Conservation (phyloP, 139 green algal species). For the Coelastrella sp. region DNA sequence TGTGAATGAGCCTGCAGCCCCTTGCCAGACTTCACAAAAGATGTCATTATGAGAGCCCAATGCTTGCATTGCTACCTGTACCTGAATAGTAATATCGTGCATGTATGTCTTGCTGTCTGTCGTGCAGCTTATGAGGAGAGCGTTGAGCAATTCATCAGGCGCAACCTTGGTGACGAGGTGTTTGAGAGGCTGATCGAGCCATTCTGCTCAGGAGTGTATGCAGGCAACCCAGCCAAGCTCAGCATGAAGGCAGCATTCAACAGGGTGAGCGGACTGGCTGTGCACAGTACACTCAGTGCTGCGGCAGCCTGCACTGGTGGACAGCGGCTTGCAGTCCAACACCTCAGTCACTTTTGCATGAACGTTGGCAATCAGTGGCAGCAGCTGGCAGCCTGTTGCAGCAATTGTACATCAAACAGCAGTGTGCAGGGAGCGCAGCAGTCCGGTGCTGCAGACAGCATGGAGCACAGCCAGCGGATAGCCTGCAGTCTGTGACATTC, state of each 20-base stretch:
- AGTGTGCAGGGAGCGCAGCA: too few species aligned
- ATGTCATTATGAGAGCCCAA: background rate
- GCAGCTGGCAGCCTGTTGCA: too few species aligned
- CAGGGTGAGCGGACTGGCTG: slow-evolving; percentile 67
- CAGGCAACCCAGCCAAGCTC: slow-evolving; percentile 96
- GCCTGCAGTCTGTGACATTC: too few species aligned
- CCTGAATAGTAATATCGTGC: too few species aligned
- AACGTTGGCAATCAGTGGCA: too few species aligned
- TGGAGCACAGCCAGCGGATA: too few species aligned
- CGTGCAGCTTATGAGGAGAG: slow-evolving; percentile 88
- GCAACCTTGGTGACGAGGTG: slow-evolving; percentile 97
- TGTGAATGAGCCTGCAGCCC: too few species aligned
- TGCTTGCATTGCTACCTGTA: background rate
- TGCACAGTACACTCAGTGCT: slow-evolving; percentile 15
- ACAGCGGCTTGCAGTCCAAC: background rate
- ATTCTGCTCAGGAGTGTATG: slow-evolving; percentile 99
- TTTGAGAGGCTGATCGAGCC: slow-evolving; percentile 98
- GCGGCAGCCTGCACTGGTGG: background rate
- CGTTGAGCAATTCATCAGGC: slow-evolving; percentile 96
- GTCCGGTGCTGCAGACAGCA: too few species aligned
- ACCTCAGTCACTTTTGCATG: too few species aligned
- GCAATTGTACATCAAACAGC: too few species aligned
- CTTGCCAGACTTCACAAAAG: too few species aligned
- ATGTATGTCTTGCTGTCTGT: background rate
- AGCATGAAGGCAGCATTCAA: slow-evolving; percentile 98